Percentiles rank a stretch among this genome's conserved stretches.
phyloP scores from a whole-genome alignment of 2,329 filamentous ascomycete genomes.

The Pyrenophora teres region DNA sequence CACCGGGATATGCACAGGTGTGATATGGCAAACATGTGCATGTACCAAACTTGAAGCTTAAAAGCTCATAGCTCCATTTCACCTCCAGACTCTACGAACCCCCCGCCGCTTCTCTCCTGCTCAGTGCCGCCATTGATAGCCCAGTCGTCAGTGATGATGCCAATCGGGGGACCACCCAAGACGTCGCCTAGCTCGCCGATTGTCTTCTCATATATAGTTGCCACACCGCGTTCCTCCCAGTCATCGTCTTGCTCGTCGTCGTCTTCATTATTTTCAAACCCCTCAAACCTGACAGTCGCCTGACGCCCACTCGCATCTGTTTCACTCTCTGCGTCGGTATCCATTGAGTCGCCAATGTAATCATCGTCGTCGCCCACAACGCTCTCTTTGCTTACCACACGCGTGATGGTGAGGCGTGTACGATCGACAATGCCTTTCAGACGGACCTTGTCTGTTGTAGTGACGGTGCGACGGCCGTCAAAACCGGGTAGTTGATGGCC shows the following conservation, averaged over 20 bases:
- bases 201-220: constrained; percentile 78
- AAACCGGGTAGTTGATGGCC: constrained; percentile 72
- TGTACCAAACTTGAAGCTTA: too few species aligned
- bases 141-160: constrained; percentile 53
- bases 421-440: constrained; percentile 81
- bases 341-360: constrained; percentile 21
- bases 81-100: constrained; percentile 20
- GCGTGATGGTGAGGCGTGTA: constrained; percentile 71
- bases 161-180: constrained; percentile 58
- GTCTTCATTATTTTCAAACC: constrained; percentile 51
- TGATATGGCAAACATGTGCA: too few species aligned
- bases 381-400: constrained; percentile 64
- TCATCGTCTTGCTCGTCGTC: constrained; percentile 50
- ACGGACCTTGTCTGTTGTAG: constrained; percentile 87
- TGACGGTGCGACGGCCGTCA: constrained; percentile 63
- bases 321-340: constrained; percentile 43
- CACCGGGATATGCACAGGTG: too few species aligned
- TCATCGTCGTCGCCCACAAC: constrained; percentile 46
- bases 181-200: constrained; percentile 74
- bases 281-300: constrained; percentile 35
- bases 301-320: constrained; percentile 25
- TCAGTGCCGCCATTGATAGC: constrained; percentile 8
- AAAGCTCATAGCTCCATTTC: constrained; percentile 15
- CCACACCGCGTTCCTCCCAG: constrained; percentile 46
- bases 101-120: constrained; percentile 15